phyloP scores from a whole-genome alignment of 176 grass and related monocot genomes.

The Pontederia crassipes region DNA sequence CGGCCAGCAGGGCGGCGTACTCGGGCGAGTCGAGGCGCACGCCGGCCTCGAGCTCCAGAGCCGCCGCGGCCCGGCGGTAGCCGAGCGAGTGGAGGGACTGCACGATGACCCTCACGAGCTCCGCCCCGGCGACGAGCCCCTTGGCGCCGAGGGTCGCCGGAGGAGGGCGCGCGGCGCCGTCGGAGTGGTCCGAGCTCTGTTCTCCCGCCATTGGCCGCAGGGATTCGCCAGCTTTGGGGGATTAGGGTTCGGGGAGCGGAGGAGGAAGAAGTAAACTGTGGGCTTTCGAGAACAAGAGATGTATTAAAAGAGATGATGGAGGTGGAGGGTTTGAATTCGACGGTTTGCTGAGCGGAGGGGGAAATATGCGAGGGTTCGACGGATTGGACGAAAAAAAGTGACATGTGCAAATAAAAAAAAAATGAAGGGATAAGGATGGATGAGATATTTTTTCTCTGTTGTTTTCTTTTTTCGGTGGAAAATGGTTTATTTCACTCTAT shows the following conservation, averaged over 20 bases:
- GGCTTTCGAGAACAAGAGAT: too few species aligned
- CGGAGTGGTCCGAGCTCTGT: constrained; percentile 13
- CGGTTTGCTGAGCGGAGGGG: too few species aligned
- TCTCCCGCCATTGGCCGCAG: constrained; percentile 3
- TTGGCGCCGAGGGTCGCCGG: constrained; percentile 2
- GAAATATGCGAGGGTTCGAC: too few species aligned
- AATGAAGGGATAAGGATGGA: too few species aligned
- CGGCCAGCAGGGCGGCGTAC: constrained; percentile 48
- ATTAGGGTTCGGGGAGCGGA: constrained; percentile 1
- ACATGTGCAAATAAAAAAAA: too few species aligned
- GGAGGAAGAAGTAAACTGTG: too few species aligned
- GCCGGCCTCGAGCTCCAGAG: constrained; percentile 73
- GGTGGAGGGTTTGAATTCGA: too few species aligned
- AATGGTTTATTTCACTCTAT: too few species aligned
- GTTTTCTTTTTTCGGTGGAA: too few species aligned
- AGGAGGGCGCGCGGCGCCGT: constrained; percentile 19
- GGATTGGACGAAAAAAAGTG: too few species aligned
- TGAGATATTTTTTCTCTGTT: too few species aligned
- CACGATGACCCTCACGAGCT: constrained; percentile 54
- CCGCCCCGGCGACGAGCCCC: constrained; percentile 44
- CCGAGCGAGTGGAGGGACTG: constrained; percentile 81
- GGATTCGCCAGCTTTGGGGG: constrained; percentile 17
- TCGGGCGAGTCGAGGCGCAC: constrained; percentile 51
- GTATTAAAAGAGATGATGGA: too few species aligned
- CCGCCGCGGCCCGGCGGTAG: constrained; percentile 52